Percentiles rank a stretch among this genome's conserved stretches.
phyloP scores from a whole-genome alignment of 2,329 filamentous ascomycete species.

The Venturia oleaginea region DNA sequence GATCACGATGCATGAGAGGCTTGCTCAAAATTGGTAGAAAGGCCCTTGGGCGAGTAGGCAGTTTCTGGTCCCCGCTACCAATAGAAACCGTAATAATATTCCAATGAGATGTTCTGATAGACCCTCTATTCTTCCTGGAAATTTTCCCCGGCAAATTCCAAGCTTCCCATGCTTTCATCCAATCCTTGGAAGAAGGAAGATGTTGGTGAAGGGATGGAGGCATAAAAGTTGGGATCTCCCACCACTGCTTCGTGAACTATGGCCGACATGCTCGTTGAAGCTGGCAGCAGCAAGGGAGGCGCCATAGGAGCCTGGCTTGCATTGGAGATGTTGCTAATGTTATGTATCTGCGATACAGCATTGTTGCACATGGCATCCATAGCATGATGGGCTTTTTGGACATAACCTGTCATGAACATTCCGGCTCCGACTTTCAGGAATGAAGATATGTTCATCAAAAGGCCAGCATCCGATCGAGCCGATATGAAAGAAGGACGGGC shows the following conservation, averaged over 20 bases:
- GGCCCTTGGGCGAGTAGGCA: too few relatives aligned
- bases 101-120: background rate
- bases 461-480: background rate
- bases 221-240: background rate
- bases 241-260: background rate
- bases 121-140: background rate
- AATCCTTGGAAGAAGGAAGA: background rate
- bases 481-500: background rate
- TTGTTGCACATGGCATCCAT: background rate
- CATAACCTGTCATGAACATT: background rate
- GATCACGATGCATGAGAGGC: too few relatives aligned
- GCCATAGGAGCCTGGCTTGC: background rate
- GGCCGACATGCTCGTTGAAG: background rate
- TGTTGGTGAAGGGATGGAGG: background rate
- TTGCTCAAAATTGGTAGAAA: too few relatives aligned
- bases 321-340: too few relatives aligned
- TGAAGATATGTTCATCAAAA: background rate
- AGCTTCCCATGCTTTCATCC: background rate
- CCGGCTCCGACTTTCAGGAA: background rate
- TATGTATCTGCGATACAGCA: background rate
- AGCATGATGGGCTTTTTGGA: background rate
- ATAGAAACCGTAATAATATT: background rate
- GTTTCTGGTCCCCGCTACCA: too few relatives aligned
- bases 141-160: background rate
- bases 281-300: background rate